Evolutionary conservation across 2,329 filamentous ascomycete genomes (phyloP), one percentile per base, ranked within the genome.

Genomic region (Phyllosticta citribraziliensis): DNA sequence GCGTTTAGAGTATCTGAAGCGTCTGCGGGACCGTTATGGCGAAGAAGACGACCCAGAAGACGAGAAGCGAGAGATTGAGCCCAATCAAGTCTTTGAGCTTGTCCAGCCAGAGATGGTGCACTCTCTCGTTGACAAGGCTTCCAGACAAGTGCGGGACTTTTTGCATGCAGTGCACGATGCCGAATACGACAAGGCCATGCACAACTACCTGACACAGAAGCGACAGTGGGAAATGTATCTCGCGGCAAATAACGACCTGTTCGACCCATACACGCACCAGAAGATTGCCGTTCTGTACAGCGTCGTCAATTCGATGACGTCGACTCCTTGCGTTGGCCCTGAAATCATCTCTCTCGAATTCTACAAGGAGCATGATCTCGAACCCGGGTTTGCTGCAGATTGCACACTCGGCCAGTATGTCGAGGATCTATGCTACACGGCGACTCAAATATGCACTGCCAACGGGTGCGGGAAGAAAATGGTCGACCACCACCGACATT

Each of bases 81-180:
- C 63, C 54, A 80, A 82, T 1, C 85, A 89, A 61, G 87, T 86
- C 35, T 99, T 99, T 66, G 87, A 95, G 67, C 82, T 99, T 10
- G 95, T 99, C 64, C 90, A 89, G 64, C 93, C 94, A 0, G 90
- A 96, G 67, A 97, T 97, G 92, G 89, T 99, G 0, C 90, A 96
- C 67, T 83, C 88, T 62, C 86, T 91, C 54, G 85, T 90, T 0
- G 87, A 89, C 58, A 87, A 87, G 67, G 88, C 90, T 3, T 89
- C 92, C 0, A 85, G 85, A 53, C 91, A 96, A 70, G 89, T 97
- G 33, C 91, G 92, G 77, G 93, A 97, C 68, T 91, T 97, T 56
- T 77, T 99, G 6, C 91, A 94, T 71, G 94, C 94, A 22, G 92
- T 97, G 12, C 92, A 97, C 72, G 91, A 97, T 70, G 92, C 92